Evolutionary conservation across 1,284 basidiomycete species (phyloP).

Genomic region (Ganoderma leucocontextum): DNA sequence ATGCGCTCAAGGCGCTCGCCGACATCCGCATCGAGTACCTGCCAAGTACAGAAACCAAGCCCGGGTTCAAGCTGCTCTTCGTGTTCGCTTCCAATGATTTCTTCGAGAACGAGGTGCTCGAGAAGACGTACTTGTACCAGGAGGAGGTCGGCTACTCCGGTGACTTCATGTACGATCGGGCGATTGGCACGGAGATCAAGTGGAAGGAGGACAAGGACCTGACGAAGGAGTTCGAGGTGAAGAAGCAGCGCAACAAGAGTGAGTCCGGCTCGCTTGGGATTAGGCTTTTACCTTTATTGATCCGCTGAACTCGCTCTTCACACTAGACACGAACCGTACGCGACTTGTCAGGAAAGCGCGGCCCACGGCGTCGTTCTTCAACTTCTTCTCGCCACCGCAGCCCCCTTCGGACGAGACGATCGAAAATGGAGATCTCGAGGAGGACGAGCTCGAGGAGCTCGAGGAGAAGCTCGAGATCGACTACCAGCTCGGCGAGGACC

Average conservation of each 20-base stretch:
- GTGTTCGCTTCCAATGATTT: constrained; percentile 86
- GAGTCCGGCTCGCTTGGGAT: constrained; percentile 38
- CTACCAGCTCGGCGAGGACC: constrained; percentile 98
- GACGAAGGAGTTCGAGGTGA: constrained; percentile 97
- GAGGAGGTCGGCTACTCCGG: constrained; percentile 93
- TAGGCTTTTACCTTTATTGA: constrained; percentile 20
- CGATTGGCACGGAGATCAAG: constrained; percentile 89
- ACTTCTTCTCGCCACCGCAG: constrained; percentile 93
- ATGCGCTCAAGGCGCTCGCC: constrained; percentile 71
- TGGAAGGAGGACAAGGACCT: constrained; percentile 99
- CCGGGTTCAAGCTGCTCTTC: constrained; percentile 94
- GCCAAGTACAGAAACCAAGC: constrained; percentile 69
- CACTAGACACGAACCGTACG: constrained; percentile 89
- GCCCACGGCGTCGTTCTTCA: constrained; percentile 95
- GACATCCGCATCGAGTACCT: constrained; percentile 79
- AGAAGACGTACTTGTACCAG: constrained; percentile 97
- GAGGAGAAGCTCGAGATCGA: constrained; percentile 96
- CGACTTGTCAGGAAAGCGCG: constrained; percentile 90
- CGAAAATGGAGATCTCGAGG: constrained; percentile 81
- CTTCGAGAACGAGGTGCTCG: constrained; percentile 86
- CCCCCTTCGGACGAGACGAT: constrained; percentile 76
- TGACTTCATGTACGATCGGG: constrained; percentile 95
- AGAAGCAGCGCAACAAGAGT: constrained; percentile 99
- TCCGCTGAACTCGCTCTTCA: constrained; percentile 14
- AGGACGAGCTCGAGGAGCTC: constrained; percentile 89